These are phyloP conservation scores for Heliocybe sulcata DNA, from an alignment of 1,284 basidiomycete genomes.

Conservation along the genomic window DNA sequence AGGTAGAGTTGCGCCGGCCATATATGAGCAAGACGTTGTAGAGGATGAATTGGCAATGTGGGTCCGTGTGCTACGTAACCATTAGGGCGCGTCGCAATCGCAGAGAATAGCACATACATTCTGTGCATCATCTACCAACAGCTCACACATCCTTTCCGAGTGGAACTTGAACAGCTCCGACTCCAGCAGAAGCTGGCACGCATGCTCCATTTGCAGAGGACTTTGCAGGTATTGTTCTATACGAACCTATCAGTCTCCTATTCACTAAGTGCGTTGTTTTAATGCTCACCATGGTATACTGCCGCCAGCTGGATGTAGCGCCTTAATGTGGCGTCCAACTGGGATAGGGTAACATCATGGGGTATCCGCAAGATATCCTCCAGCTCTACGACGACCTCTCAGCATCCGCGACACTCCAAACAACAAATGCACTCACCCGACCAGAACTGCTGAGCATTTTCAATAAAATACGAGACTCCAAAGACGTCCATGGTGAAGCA, in stretches of 20 bases:
- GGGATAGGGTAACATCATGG: constrained; percentile 57
- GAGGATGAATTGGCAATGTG: constrained; percentile 76
- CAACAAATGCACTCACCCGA: constrained; percentile 47
- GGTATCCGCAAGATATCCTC: constrained; percentile 75
- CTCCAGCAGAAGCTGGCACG: constrained; percentile 65
- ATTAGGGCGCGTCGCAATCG: constrained; percentile 4
- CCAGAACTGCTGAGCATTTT: constrained; percentile 81
- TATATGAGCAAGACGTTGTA: constrained; percentile 75
- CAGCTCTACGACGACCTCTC: constrained; percentile 51
- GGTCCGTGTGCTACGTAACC: constrained; percentile 68
- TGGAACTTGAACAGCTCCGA: constrained; percentile 86
- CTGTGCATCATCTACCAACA: constrained; percentile 63
- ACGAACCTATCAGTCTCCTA: not conserved
- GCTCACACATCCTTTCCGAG: constrained; percentile 83
- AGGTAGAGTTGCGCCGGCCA: constrained; percentile 61
- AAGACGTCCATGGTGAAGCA: constrained; percentile 26
- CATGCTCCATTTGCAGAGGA: constrained; percentile 75
- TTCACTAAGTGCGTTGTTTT: not conserved
- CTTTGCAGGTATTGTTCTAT: constrained; percentile 78
- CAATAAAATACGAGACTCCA: constrained; percentile 75
- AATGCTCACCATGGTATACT: constrained; percentile 73
- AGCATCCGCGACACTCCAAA: not conserved
- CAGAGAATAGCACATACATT: constrained; percentile 37
- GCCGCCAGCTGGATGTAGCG: constrained; percentile 76
- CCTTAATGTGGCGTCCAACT: constrained; percentile 72